Percentiles rank a stretch among this genome's conserved stretches.
These are phyloP conservation scores for Leccinum barrowsii DNA, from an alignment of 768 basidiomycete species.

Conservation along the genomic window DNA sequence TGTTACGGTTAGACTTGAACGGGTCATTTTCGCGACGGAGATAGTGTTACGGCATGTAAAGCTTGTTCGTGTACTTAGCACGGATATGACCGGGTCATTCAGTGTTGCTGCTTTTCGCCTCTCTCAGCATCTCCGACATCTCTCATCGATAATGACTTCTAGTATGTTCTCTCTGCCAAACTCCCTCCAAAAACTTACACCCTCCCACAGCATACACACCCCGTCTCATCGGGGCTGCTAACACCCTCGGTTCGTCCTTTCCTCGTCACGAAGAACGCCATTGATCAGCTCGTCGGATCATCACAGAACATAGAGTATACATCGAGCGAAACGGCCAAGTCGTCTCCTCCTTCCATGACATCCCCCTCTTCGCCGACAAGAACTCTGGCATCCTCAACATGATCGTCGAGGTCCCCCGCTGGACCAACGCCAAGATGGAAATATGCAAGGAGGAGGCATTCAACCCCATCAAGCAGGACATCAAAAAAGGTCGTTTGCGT, in stretches of 20 bases:
- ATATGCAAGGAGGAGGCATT: conserved; percentile 97
- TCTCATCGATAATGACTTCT: conserved; percentile 50
- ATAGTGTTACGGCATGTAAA: neutral
- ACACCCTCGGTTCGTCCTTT: conserved; percentile 78
- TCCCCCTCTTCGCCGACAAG: conserved; percentile 97
- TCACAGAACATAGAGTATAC: conserved; percentile 88
- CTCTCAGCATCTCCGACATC: conserved; percentile 58
- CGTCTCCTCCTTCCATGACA: conserved; percentile 90
- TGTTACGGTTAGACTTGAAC: conserved; percentile 84
- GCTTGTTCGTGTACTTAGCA: neutral
- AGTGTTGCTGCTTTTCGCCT: conserved; percentile 39
- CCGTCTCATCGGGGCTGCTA: conserved; percentile 81
- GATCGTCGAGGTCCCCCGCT: conserved; percentile 96
- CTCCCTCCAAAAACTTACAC: conserved; percentile 3
- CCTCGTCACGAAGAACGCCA: conserved; percentile 2
- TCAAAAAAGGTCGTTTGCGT: conserved; percentile 93
- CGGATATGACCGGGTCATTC: conserved; percentile 29
- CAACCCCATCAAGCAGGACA: conserved; percentile 99
- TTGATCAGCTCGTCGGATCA: conserved; percentile 55
- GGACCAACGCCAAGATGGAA: conserved; percentile 99
- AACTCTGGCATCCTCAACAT: conserved; percentile 96
- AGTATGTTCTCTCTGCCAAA: conserved; percentile 11
- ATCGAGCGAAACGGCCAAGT: conserved; percentile 87
- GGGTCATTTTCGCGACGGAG: conserved; percentile 61
- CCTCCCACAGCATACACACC: conserved; percentile 55